These are phyloP conservation scores for Rhodosporidiobolus odoratus DNA, from an alignment of 768 basidiomycete species.

Conservation along the genomic window DNA sequence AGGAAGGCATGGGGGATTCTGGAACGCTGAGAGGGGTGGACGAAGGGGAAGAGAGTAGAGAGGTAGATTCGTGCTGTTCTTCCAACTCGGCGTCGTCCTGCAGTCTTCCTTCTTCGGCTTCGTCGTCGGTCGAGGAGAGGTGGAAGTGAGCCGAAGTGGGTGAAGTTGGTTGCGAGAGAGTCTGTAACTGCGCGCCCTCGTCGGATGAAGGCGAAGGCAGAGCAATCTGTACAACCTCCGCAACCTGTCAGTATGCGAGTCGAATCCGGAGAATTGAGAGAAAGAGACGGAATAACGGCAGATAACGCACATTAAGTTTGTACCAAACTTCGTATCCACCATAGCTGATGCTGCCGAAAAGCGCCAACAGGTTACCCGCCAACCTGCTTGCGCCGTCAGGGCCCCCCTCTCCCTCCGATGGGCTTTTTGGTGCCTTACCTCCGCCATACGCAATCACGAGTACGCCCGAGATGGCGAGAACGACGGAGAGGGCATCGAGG, in stretches of 20 bases:
- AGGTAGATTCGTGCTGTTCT: not conserved
- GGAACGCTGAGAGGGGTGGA: not conserved
- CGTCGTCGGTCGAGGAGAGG: not conserved
- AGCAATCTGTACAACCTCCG: no score
- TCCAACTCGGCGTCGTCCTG: not conserved
- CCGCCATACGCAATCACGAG: slow-evolving; percentile 71
- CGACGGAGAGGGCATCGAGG: slow-evolving; percentile 63
- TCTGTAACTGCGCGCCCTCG: not conserved
- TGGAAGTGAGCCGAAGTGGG: not conserved
- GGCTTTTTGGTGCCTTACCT: slow-evolving; percentile 10
- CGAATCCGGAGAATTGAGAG: not conserved
- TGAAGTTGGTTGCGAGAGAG: not conserved
- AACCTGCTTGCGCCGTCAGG: slow-evolving; percentile 30
- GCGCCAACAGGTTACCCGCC: slow-evolving; percentile 35
- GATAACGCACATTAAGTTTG: slow-evolving; percentile 30
- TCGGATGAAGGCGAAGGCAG: slow-evolving; percentile 15
- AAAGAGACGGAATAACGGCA: not conserved
- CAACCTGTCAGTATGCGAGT: not conserved
- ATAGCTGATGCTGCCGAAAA: slow-evolving; percentile 29
- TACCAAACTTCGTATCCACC: slow-evolving; percentile 42
- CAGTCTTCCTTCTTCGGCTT: not conserved
- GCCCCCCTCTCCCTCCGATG: slow-evolving; percentile 29
- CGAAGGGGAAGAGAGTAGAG: slow-evolving; percentile 12
- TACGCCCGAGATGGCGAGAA: slow-evolving; percentile 74
- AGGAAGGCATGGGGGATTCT: not conserved